Base-by-base conservation (phyloP, 108 stramenopile genomes). In the Pseudonitzschia pungens region DNA sequence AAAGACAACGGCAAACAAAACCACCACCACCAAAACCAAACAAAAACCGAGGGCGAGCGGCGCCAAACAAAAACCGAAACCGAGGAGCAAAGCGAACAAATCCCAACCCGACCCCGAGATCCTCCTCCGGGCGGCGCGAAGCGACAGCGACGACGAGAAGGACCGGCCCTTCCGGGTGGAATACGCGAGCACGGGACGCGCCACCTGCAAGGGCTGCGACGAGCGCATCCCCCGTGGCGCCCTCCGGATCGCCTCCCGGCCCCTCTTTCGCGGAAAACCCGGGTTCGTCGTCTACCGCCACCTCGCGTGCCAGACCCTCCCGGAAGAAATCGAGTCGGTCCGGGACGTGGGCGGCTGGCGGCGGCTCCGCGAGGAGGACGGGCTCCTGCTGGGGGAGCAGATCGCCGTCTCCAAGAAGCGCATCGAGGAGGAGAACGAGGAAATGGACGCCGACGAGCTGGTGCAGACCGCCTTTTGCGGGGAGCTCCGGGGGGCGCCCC, bases 201-300 rank as follows among this genome's bases (percentile, higher is more conserved):
- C 95, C 20, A 88, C 83, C 11, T 96, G 95, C 58, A 77, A 85
- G 4, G 73, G 90, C 12, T 96, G 95, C 76, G 92, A 92, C 69
- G 80, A 79, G 58, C 65, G 43, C 24, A 93, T 96, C 69, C 50
- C 32, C 4, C 92, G 91, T 57, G 81, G 80, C n/a, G 72, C 69
- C 0, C 24, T 93, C 2, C 89, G 95, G 16, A 68, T 93, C 20
- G 86, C 89, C 12, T 86, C 87, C 60, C 64, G 72, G 9, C 94
- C 94, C 10, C 78, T 93, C 2, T 96, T 96, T 81, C 87, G 94
- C n/a, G 94, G 94, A 18, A 91, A 93, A 70, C 94, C 92, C 22
- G 94, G 92, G 1, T 96, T 83, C 79, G 71, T 78, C 44, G 84
- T 92, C 10, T 96, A 86, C 67, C 85, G 89, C 0, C 94, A 96